Conservation (phyloP, 495 filamentous ascomycete species). For the Aspergillus nanangensis region DNA sequence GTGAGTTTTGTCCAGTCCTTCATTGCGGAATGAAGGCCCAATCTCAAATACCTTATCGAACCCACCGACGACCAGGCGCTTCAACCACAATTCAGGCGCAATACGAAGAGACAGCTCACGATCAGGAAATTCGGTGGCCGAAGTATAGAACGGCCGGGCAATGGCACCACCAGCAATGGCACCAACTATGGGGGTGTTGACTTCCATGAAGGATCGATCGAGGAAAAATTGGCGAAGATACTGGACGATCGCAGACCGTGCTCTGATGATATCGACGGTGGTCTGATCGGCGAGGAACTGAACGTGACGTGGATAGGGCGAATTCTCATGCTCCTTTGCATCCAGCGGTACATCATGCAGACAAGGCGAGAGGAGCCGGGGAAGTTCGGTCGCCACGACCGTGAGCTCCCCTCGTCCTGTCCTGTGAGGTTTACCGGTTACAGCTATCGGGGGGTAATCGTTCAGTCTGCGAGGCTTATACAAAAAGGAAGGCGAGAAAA, state of each 20-base stretch:
- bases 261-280: constrained; percentile 61
- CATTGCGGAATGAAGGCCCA: constrained; percentile 89
- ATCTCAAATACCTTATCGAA: constrained; percentile 90
- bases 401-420: constrained; percentile 75
- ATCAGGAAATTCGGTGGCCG: constrained; percentile 64
- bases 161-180: constrained; percentile 73
- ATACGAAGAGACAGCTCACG: constrained; percentile 71
- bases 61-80: constrained; percentile 87
- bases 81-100: constrained; percentile 93
- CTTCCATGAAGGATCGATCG: constrained; percentile 70
- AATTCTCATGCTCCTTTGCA: constrained; percentile 60
- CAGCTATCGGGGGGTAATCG: constrained; percentile 33
- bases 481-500: constrained; percentile 5
- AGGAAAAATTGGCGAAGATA: constrained; percentile 70
- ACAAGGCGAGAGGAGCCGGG: constrained; percentile 68
- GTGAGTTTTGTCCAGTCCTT: constrained; percentile 86
- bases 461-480: constrained; percentile 14
- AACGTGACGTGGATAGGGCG: constrained; percentile 65
- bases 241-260: constrained; percentile 71
- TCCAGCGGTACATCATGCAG: constrained; percentile 68
- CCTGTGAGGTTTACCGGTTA: constrained; percentile 68
- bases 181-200: constrained; percentile 83
- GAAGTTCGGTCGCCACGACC: constrained; percentile 60
- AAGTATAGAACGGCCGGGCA: constrained; percentile 79
- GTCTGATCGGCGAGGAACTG: constrained; percentile 71